phyloP scores from a whole-genome alignment of 805 yeast species.

The Zygosaccharomyces rouxii region DNA sequence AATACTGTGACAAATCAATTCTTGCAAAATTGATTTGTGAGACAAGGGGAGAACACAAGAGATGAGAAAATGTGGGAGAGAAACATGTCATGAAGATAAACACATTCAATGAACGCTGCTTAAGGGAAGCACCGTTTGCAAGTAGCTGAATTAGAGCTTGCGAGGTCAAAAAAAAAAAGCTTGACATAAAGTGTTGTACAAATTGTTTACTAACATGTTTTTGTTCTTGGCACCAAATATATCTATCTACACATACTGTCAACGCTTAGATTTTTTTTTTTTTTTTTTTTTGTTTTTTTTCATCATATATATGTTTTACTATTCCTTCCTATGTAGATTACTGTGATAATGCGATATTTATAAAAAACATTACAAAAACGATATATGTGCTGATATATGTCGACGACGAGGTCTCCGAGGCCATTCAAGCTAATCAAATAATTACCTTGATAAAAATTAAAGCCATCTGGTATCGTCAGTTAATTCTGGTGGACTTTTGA shows the following conservation, averaged over 20 bases:
- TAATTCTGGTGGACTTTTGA: conserved; percentile 19
- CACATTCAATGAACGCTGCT: too few relatives aligned
- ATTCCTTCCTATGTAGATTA: background rate
- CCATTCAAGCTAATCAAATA: background rate
- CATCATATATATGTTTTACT: background rate
- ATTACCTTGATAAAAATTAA: conserved; percentile 1
- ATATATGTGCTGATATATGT: background rate
- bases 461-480: conserved; percentile 18
- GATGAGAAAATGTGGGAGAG: background rate
- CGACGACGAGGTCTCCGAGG: background rate
- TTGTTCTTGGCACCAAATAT: background rate
- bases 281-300: too few relatives aligned
- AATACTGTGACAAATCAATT: conserved; percentile 17
- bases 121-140: too few relatives aligned
- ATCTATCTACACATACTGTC: background rate
- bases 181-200: background rate
- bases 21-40: conserved; percentile 9
- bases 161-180: background rate
- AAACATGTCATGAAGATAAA: background rate
- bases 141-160: background rate
- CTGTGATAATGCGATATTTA: conserved; percentile 5
- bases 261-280: too few relatives aligned
- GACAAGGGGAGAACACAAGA: background rate
- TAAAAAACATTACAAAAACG: conserved; percentile 1
- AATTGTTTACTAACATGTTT: background rate